Evolutionary conservation across 352 stramenopile genomes (phyloP), one percentile per base, ranked within the genome.

Genomic region (Phytopythium kandeliae): DNA sequence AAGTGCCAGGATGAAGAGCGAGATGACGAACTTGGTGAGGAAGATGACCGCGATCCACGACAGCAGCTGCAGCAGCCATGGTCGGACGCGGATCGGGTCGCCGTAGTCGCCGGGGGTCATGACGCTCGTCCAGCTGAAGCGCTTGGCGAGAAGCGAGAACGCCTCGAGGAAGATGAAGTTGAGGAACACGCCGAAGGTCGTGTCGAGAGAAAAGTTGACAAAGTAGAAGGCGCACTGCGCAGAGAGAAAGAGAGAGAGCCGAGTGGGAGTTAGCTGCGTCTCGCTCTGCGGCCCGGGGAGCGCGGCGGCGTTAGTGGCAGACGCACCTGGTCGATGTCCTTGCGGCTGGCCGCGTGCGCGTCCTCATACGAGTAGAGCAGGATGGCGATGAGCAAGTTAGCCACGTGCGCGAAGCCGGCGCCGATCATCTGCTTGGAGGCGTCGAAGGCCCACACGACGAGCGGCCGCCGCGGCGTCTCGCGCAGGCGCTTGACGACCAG

Each of bases 181-280:
- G 49, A 95, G 59, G 15, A 92, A 73, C 41, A 95, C 78, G 13
- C 85, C 85, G 37, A 95, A 60, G 8, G 83, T 91, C 57, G 81
- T 93, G 62, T 94, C 85, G 41, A 94, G 66, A 28, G 82, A 86
- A 51, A 94, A 95, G 58, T 95, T 94, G 28, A 95, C 78, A 67
- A 94, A 95, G 53, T 94, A 95, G 42, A 92, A 84, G 2, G 83
- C 85, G 49, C 85, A 95, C 74, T 92, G 31, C 8, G 19, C 3
- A 21, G 15, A 40, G 35, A 19, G 9, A 36, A 15, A 19, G 42
- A 11, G 34, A 55, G 45, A 42, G 22, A 30, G 2, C 28, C 28
- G 5, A 5, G 28, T 33, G n/a, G n/a, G n/a, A n/a, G n/a, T n/a
- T n/a, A n/a, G n/a, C n/a, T n/a, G n/a, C n/a, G n/a, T n/a, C n/a